phyloP scores from a whole-genome alignment of 2,329 filamentous ascomycete species.

The Calonectria pteridis region DNA sequence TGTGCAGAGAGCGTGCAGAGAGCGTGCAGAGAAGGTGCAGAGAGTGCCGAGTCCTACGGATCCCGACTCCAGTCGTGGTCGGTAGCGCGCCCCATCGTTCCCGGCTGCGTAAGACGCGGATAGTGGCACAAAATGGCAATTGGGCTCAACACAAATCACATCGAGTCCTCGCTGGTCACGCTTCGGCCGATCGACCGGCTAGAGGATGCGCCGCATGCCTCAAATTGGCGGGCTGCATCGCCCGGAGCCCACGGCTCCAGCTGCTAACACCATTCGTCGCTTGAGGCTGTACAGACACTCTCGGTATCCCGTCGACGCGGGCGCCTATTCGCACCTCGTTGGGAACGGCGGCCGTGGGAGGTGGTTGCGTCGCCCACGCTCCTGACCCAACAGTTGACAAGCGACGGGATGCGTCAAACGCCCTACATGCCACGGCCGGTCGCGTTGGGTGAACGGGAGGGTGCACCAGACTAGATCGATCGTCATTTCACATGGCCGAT shows the following conservation, averaged over 20 bases:
- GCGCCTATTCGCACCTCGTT: slow-evolving; percentile 1
- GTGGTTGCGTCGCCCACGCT: slow-evolving; percentile 11
- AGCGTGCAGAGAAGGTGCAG: no score
- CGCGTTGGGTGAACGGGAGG: slow-evolving; percentile 15
- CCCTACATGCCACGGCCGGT: neutral
- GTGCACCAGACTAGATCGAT: slow-evolving; percentile 22
- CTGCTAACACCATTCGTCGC: slow-evolving; percentile 9
- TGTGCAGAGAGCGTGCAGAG: neutral
- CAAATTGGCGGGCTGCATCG: slow-evolving; percentile 19
- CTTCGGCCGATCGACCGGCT: slow-evolving; percentile 27
- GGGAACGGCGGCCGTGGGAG: neutral
- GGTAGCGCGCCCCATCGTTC: slow-evolving; percentile 10
- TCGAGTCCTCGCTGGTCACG: slow-evolving; percentile 9
- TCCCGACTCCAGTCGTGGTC: neutral
- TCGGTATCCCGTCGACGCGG: neutral
- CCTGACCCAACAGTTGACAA: slow-evolving; percentile 12
- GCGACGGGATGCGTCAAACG: slow-evolving; percentile 12
- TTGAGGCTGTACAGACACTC: slow-evolving; percentile 8
- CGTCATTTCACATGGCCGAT: slow-evolving; percentile 20
- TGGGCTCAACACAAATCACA: neutral
- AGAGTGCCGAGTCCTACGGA: neutral
- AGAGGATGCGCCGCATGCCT: slow-evolving; percentile 9
- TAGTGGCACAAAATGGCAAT: neutral
- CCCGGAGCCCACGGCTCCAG: neutral
- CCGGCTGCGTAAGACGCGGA: neutral